Percentiles rank a stretch among this genome's conserved stretches.
These are phyloP conservation scores for Sporothrix protearum DNA, from an alignment of 2,329 filamentous ascomycete genomes.

Conservation along the genomic window DNA sequence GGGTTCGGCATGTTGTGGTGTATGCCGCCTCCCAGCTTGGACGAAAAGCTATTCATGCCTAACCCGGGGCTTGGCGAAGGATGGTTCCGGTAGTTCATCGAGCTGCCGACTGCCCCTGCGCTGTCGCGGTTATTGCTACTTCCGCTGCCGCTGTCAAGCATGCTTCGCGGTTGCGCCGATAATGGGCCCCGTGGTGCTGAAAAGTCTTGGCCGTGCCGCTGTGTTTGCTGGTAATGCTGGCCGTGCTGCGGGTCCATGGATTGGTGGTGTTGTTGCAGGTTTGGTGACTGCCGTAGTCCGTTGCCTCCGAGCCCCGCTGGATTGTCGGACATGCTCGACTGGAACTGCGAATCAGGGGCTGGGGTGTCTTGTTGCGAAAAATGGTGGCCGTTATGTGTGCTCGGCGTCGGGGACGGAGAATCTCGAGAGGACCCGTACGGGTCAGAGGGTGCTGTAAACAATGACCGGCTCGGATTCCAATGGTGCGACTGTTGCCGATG, in stretches of 20 bases:
- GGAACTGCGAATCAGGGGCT: background rate
- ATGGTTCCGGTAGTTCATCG: conserved; percentile 19
- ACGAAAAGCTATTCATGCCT: conserved; percentile 14
- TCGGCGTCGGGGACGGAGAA: conserved; percentile 20
- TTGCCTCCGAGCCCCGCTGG: background rate
- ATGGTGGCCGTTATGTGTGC: conserved; percentile 2
- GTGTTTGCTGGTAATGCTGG: conserved; percentile 8
- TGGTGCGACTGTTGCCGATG: conserved; percentile 3
- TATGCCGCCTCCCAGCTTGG: conserved; percentile 15
- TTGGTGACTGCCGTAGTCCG: conserved; percentile 9
- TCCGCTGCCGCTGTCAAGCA: background rate
- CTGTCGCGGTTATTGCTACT: conserved; percentile 5
- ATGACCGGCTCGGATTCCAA: conserved; percentile 22
- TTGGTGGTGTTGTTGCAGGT: background rate
- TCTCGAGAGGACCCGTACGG: conserved; percentile 19
- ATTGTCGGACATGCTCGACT: conserved; percentile 17
- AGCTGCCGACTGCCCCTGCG: background rate
- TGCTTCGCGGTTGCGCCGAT: background rate
- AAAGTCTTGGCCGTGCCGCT: conserved; percentile 8
- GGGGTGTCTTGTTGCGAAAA: conserved; percentile 10
- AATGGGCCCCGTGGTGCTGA: background rate
- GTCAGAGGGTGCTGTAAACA: conserved; percentile 13
- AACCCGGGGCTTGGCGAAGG: conserved; percentile 10
- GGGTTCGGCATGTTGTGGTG: background rate
- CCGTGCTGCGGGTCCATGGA: background rate